A percentile compares a stretch with the other conserved stretches of the same genome.
Evolutionary conservation across 169 alveolate species (phyloP).

Genomic region (Eimeria zaria): DNA sequence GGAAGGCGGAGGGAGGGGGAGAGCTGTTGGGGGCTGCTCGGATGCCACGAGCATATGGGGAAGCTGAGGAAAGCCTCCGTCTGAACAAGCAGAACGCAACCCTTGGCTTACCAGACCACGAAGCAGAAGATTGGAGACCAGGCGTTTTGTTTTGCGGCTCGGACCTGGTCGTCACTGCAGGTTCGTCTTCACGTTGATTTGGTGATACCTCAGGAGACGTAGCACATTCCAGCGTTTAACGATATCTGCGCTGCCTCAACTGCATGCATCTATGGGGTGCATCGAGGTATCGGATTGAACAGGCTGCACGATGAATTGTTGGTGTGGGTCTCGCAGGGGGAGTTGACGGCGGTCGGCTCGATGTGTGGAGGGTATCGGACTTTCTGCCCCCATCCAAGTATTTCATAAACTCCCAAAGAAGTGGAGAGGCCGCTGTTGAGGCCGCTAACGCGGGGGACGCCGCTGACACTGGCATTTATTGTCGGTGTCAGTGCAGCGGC

Average conservation of each 20-base stretch:
- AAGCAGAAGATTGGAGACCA: constrained; percentile 7
- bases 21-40: constrained; percentile 57
- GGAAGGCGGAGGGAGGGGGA: constrained; percentile 66
- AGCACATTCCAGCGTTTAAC: neutral
- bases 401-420: neutral
- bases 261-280: neutral
- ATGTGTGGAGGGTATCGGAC: constrained; percentile 60
- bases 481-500: constrained; percentile 3
- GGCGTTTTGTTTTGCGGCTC: constrained; percentile 56
- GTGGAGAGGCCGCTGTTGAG: neutral
- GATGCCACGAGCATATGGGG: constrained; percentile 42
- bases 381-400: constrained; percentile 3
- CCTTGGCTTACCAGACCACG: neutral
- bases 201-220: neutral
- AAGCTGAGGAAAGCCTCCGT: constrained; percentile 23
- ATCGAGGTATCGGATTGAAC: neutral
- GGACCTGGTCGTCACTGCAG: constrained; percentile 63
- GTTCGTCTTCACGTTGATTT: neutral
- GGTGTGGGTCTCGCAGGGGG: constrained; percentile 18
- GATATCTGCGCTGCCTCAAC: neutral
- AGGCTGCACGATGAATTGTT: neutral
- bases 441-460: neutral
- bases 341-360: constrained; percentile 43
- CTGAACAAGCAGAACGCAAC: neutral
- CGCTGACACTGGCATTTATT: neutral